These are phyloP conservation scores for Phytophthora capsici DNA, from an alignment of 352 stramenopile genomes.

Conservation along the genomic window DNA sequence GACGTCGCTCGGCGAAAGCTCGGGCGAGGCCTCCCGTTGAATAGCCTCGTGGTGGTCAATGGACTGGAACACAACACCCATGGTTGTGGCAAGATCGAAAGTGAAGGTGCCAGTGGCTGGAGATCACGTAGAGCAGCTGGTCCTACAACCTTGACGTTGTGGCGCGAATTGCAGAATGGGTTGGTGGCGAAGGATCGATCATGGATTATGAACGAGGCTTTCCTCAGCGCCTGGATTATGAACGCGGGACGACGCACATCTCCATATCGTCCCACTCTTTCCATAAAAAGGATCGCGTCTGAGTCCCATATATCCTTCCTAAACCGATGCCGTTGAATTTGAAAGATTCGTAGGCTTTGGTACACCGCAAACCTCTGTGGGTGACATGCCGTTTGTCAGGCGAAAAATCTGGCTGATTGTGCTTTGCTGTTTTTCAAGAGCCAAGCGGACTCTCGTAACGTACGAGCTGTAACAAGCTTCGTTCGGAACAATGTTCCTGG, in stretches of 20 bases:
- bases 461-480: background rate
- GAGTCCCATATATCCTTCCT: constrained; percentile 4
- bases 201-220: no score
- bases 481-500: background rate
- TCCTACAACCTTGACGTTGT: constrained; percentile 10
- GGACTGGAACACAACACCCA: constrained; percentile 34
- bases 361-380: background rate
- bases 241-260: constrained; percentile 18
- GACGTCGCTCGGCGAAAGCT: constrained; percentile 25
- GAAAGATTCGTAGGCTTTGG: background rate
- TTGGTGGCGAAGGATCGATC: constrained; percentile 20
- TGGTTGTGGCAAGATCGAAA: constrained; percentile 11
- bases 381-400: constrained; percentile 5
- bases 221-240: no score
- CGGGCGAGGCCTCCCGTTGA: constrained; percentile 10
- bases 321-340: background rate
- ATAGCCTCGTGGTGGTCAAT: constrained; percentile 29
- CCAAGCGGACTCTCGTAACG: no score
- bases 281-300: constrained; percentile 27
- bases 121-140: constrained; percentile 16
- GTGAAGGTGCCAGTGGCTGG: constrained; percentile 7
- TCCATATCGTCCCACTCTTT: constrained; percentile 17
- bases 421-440: background rate
- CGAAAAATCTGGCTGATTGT: constrained; percentile 3
- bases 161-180: constrained; percentile 22